Conservation (phyloP, 2,329 filamentous ascomycete genomes). For the Nannizzia gypsea region DNA sequence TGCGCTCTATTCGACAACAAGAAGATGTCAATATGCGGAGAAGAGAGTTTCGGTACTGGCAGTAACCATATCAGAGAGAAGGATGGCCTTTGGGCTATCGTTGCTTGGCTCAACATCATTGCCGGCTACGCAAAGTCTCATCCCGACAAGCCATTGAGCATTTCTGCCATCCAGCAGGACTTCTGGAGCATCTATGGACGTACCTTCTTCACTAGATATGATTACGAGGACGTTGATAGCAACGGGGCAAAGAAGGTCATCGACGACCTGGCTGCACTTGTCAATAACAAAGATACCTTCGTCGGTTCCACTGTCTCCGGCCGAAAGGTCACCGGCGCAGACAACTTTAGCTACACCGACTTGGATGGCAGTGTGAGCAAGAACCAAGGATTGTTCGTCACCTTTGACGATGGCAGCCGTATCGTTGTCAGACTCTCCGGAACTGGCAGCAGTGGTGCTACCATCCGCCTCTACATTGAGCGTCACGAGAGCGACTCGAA, state of each 20-base stretch:
- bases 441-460: conserved; percentile 88
- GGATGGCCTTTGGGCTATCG: conserved; percentile 93
- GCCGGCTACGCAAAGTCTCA: conserved; percentile 79
- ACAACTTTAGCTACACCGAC: conserved; percentile 97
- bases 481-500: conserved; percentile 75
- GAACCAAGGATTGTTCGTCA: conserved; percentile 90
- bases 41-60: conserved; percentile 95
- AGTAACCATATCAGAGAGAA: conserved; percentile 99
- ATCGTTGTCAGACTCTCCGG: conserved; percentile 92
- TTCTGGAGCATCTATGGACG: conserved; percentile 96
- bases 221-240: conserved; percentile 90
- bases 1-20: conserved; percentile 87
- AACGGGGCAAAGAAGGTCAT: conserved; percentile 87
- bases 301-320: conserved; percentile 71
- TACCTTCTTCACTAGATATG: conserved; percentile 98
- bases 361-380: conserved; percentile 93
- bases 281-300: conserved; percentile 59
- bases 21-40: conserved; percentile 96
- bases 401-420: conserved; percentile 87
- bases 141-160: conserved; percentile 70
- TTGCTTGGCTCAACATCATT: conserved; percentile 98
- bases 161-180: conserved; percentile 89
- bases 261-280: conserved; percentile 63
- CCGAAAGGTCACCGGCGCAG: conserved; percentile 76
- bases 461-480: conserved; percentile 94